Evolutionary conservation across 768 basidiomycete genomes (phyloP), one percentile per base, ranked within the genome.

Genomic region (Lactarius hengduanensis): DNA sequence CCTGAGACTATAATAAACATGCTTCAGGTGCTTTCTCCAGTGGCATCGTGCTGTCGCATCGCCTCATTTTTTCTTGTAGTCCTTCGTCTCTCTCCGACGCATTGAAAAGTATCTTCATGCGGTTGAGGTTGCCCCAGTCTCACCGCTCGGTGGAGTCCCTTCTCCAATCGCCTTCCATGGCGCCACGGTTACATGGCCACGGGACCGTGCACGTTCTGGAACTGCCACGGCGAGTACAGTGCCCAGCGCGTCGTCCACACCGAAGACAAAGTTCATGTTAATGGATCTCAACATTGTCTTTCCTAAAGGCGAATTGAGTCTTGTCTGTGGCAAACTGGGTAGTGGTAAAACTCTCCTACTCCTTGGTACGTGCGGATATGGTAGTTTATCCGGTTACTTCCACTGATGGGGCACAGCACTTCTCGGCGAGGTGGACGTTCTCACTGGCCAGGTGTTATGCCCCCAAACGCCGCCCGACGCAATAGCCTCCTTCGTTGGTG

Each of bases 1-100:
- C 95, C 95, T 0, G 94, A 96, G 75, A 94, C 92, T 0, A 87
- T 96, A 73, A 93, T 97, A 75, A 92, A 93, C 72, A 82, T 92
- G 79, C 80, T 96, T 8, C 94, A 97, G 79, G 89, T 86, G 61
- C 50, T 73, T 66, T 22, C n/a, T 50, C 41, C 8, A 53, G 16
- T 20, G 16, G 30, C 16, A 4, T 38, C 36, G 38, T 32, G 15
- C 26, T 36, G 62, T 22, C 59, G 34, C 65, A 28, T 43, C 36
- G 47, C 16, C 62, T 36, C 58, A 68, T 57, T 43, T 32, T 18
- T 8, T 57, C 50, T 62, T 58, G 18, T 54, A 90, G 89, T 85
- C 87, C 62, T 81, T 91, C 56, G 92, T 97, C 15, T 95, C 93
- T 13, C 79, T 95, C 59, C 87, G 90, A 20, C 91, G 95, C 59